A percentile compares a stretch with the other conserved stretches of the same genome.
Conservation (phyloP, 768 basidiomycete species). For the Trametes cinnabarina region DNA sequence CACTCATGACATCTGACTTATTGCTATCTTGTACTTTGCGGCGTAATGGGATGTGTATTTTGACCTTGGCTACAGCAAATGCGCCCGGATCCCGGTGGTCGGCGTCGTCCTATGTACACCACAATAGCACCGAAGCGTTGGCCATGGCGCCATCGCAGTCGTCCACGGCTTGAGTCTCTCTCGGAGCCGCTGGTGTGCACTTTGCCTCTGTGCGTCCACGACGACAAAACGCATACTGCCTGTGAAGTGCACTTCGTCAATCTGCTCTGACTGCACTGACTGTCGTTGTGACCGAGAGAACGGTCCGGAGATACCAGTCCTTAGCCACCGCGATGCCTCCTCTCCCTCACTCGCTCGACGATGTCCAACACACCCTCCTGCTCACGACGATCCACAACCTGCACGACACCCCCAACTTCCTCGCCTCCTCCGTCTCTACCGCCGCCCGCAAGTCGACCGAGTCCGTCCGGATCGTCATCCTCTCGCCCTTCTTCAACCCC, state of each 20-base stretch:
- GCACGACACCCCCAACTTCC: constrained; percentile 48
- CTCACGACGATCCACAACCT: constrained; percentile 54
- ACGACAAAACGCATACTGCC: too few relatives aligned
- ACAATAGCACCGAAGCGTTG: neutral
- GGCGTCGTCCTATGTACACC: neutral
- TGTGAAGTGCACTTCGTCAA: too few relatives aligned
- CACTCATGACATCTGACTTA: constrained; percentile 18
- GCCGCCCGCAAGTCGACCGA: constrained; percentile 47
- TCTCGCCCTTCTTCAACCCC: constrained; percentile 53
- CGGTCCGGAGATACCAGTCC: constrained; percentile 3
- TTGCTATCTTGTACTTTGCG: constrained; percentile 16
- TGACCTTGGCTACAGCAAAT: neutral
- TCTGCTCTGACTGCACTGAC: too few relatives aligned
- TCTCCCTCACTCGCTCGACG: constrained; percentile 1
- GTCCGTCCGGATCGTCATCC: constrained; percentile 60
- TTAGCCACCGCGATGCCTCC: neutral
- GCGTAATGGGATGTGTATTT: constrained; percentile 10
- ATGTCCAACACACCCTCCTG: constrained; percentile 37
- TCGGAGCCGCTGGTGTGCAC: neutral
- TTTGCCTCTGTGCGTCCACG: too few relatives aligned
- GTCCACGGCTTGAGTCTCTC: neutral
- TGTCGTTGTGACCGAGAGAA: neutral
- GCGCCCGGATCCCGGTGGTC: too few relatives aligned
- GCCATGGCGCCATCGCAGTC: constrained; percentile 5
- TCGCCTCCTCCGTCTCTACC: constrained; percentile 50